phyloP scores from a whole-genome alignment of 1,284 basidiomycete genomes.

The Inonotus obliquus region DNA sequence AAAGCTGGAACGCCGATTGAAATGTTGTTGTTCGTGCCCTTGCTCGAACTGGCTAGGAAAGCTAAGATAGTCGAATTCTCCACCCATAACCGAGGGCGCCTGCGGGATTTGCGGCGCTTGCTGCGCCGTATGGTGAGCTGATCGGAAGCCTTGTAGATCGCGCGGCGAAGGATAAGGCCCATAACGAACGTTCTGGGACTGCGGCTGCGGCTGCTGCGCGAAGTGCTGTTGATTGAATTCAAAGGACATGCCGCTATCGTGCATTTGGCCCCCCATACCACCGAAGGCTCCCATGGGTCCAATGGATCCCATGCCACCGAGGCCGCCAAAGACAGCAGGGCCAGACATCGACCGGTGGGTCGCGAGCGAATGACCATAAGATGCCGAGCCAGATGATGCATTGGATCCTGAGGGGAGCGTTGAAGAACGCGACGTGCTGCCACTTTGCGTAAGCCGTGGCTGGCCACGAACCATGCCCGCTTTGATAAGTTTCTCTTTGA shows the following conservation, averaged over 20 bases:
- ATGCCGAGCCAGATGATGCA: constrained; percentile 9
- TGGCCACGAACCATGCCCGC: constrained; percentile 76
- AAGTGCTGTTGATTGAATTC: background rate
- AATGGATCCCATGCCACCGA: constrained; percentile 8
- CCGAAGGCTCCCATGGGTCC: constrained; percentile 1
- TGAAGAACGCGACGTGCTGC: constrained; percentile 26
- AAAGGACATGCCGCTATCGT: background rate
- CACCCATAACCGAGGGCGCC: constrained; percentile 14
- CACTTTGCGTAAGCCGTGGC: constrained; percentile 47
- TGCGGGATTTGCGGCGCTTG: constrained; percentile 12
- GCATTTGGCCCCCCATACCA: constrained; percentile 1
- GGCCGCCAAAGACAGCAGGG: constrained; percentile 9
- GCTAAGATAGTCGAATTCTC: background rate
- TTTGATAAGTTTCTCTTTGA: constrained; percentile 71
- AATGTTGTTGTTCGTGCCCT: background rate
- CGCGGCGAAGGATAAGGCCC: constrained; percentile 13
- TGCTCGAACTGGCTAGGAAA: background rate
- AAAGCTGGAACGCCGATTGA: background rate
- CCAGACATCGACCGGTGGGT: constrained; percentile 13
- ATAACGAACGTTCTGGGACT: constrained; percentile 10
- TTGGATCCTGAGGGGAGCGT: constrained; percentile 18
- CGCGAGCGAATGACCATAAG: constrained; percentile 10
- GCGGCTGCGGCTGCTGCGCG: constrained; percentile 1
- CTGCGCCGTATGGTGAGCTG: constrained; percentile 5
- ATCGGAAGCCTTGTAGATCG: background rate